A percentile compares a stretch with the other conserved stretches of the same genome.
phyloP scores from a whole-genome alignment of 163 green algal genomes.

The Coccomyxa subellipsoidea region DNA sequence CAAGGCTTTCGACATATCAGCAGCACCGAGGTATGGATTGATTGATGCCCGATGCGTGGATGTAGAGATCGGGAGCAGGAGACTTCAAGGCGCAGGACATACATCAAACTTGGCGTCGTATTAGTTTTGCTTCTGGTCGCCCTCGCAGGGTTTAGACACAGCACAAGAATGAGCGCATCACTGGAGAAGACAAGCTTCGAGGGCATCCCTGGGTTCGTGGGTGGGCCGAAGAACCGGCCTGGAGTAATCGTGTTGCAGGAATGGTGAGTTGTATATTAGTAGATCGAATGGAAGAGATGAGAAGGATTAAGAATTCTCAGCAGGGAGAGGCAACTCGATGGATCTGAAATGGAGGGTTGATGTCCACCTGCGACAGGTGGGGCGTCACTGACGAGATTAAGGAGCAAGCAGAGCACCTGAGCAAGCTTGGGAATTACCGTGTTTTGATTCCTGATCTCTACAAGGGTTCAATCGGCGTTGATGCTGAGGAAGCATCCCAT shows the following conservation, averaged over 20 bases:
- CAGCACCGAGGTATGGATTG: not conserved
- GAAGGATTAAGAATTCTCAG: too few species aligned
- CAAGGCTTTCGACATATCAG: not conserved
- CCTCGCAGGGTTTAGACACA: slow-evolving; percentile 1
- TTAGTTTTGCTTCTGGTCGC: not conserved
- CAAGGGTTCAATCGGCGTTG: slow-evolving; percentile 72
- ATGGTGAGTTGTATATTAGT: too few species aligned
- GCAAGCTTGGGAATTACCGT: slow-evolving; percentile 6
- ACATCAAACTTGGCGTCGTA: not conserved
- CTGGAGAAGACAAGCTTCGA: not conserved
- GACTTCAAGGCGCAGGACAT: not conserved
- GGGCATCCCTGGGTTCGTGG: not conserved
- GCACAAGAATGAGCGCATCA: not conserved
- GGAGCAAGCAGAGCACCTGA: not conserved
- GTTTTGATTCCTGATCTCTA: slow-evolving; percentile 31
- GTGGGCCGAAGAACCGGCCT: not conserved
- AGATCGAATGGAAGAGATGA: too few species aligned
- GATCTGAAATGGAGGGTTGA: too few species aligned
- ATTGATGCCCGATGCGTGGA: not conserved
- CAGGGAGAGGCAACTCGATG: too few species aligned
- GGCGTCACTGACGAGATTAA: slow-evolving; percentile 61
- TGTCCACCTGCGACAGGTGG: too few species aligned
- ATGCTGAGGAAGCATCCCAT: slow-evolving; percentile 74
- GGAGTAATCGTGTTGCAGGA: slow-evolving; percentile 4
- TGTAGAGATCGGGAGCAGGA: slow-evolving; percentile 1